Evolutionary conservation across 805 yeast species (phyloP).

Genomic region (Metschnikowia matae): DNA sequence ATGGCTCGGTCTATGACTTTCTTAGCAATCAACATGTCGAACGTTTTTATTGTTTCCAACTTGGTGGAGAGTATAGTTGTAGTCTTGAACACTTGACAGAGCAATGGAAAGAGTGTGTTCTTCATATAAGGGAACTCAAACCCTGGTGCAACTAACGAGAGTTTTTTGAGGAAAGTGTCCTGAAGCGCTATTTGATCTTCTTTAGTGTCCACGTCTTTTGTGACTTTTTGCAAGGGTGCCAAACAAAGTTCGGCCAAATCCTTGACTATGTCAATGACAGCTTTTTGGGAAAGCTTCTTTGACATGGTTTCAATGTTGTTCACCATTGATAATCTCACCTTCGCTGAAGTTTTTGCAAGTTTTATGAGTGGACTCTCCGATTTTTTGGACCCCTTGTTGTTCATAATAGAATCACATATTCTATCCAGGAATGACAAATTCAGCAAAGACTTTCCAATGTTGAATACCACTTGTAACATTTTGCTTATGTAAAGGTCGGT

Average conservation of each 20-base stretch:
- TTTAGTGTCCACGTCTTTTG: conserved; percentile 26
- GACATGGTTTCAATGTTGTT: conserved; percentile 48
- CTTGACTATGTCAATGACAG: conserved; percentile 46
- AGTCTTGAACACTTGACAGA: conserved; percentile 70
- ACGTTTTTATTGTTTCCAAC: conserved; percentile 57
- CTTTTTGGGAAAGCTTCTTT: conserved; percentile 48
- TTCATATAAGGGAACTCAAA: conserved; percentile 70
- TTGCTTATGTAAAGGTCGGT: conserved; percentile 42
- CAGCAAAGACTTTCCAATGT: conserved; percentile 64
- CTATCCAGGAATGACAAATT: conserved; percentile 74
- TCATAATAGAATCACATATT: conserved; percentile 46
- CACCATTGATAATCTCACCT: conserved; percentile 28
- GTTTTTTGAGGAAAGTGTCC: conserved; percentile 46
- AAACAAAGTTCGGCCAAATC: conserved; percentile 38
- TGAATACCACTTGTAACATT: conserved; percentile 53
- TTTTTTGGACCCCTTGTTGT: conserved; percentile 22
- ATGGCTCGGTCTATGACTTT: conserved; percentile 67
- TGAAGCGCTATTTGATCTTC: conserved; percentile 42
- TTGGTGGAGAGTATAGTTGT: conserved; percentile 84
- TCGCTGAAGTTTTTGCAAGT: conserved; percentile 30
- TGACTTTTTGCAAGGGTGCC: conserved; percentile 12
- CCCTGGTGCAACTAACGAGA: conserved; percentile 39
- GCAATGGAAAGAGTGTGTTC: conserved; percentile 67
- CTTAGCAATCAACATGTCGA: conserved; percentile 51
- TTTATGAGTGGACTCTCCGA: conserved; percentile 20